These are phyloP conservation scores for Zelonia costaricensis DNA, from an alignment of 208 protist species.

Conservation along the genomic window DNA sequence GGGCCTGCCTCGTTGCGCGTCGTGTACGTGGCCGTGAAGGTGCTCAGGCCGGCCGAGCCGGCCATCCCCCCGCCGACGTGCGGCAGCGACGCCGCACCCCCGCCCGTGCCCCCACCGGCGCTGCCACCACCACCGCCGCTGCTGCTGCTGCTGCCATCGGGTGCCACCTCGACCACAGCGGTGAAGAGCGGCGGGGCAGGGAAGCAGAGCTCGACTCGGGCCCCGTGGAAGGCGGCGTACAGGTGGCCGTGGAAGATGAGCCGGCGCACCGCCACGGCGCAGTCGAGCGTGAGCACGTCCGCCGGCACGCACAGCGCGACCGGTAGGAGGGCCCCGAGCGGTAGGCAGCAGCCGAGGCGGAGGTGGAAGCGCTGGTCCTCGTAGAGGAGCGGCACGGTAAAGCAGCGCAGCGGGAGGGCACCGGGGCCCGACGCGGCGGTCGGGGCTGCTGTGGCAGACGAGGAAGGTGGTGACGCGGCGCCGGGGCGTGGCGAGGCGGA, in stretches of 20 bases:
- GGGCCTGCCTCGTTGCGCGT: constrained; percentile 19
- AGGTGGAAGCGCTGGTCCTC: constrained; percentile 70
- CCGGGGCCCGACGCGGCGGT: neutral
- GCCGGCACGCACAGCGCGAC: constrained; percentile 43
- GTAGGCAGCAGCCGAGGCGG: constrained; percentile 55
- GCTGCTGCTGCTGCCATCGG: constrained; percentile 1
- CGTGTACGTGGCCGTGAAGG: constrained; percentile 27
- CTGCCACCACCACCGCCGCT: no score
- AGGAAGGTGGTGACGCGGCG: neutral
- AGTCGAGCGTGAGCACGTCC: constrained; percentile 71
- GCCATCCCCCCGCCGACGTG: neutral
- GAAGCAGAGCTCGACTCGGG: constrained; percentile 69
- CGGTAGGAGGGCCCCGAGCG: constrained; percentile 54
- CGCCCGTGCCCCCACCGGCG: neutral
- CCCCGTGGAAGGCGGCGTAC: constrained; percentile 56
- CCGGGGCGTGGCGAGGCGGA: neutral
- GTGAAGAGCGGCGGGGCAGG: constrained; percentile 65
- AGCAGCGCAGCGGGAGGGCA: constrained; percentile 50
- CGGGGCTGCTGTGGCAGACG: neutral
- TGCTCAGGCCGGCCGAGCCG: neutral
- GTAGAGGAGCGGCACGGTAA: constrained; percentile 65
- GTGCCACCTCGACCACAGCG: constrained; percentile 45
- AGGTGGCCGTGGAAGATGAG: constrained; percentile 59
- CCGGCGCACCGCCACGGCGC: constrained; percentile 44
- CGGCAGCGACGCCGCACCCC: neutral